Percentiles rank a stretch among this genome's conserved stretches.
Conservation (phyloP, 2,329 filamentous ascomycete species). For the Aureobasidium sp. region DNA sequence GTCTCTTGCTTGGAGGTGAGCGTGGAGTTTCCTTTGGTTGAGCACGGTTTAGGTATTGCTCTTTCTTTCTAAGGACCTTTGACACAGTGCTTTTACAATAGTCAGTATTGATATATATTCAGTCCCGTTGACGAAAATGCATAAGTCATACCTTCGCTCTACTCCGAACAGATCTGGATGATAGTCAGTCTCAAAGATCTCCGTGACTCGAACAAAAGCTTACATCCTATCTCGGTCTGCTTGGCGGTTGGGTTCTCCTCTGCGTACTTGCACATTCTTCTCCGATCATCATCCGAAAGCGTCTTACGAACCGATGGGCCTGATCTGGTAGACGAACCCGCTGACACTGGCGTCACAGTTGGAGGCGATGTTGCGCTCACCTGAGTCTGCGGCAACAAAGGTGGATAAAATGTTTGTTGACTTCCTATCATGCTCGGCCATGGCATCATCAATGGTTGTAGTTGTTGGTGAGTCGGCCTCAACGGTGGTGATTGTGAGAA, state of each 20-base stretch:
- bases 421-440: conserved; percentile 82
- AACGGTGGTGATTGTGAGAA: conserved; percentile 49
- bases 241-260: conserved; percentile 84
- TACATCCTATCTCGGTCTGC: conserved; percentile 91
- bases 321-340: conserved; percentile 36
- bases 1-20: conserved; percentile 40
- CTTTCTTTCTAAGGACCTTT: conserved; percentile 88
- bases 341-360: conserved; percentile 44
- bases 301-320: conserved; percentile 49
- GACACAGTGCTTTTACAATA: conserved; percentile 73
- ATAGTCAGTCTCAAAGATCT: background rate
- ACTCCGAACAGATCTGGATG: conserved; percentile 75
- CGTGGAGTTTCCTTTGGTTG: background rate
- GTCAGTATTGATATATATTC: conserved; percentile 8
- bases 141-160: conserved; percentile 72
- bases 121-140: too few relatives aligned
- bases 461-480: conserved; percentile 44
- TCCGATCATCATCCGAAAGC: conserved; percentile 80
- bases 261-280: conserved; percentile 88
- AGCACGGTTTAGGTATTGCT: conserved; percentile 72
- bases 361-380: conserved; percentile 40
- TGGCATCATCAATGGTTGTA: conserved; percentile 66
- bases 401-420: conserved; percentile 54
- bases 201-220: conserved; percentile 24
- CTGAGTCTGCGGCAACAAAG: conserved; percentile 49